phyloP scores from a whole-genome alignment of 495 filamentous ascomycete genomes.

The Tuber brumale region DNA sequence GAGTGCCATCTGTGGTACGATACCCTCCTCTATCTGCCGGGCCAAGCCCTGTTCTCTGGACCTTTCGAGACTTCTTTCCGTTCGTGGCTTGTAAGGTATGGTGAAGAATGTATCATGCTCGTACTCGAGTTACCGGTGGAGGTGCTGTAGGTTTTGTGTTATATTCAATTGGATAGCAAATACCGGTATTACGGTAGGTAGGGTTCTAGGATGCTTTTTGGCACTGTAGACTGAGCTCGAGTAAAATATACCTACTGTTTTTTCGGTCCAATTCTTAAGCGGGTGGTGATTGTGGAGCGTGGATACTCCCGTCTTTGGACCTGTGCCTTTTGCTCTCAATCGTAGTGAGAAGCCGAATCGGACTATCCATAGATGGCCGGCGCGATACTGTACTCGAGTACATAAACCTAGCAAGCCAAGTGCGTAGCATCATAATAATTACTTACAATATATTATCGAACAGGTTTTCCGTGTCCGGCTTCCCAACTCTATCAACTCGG shows the following conservation, averaged over 20 bases:
- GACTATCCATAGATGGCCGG: neutral
- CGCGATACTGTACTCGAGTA: neutral
- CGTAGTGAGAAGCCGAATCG: neutral
- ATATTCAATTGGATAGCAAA: neutral
- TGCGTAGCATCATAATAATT: neutral
- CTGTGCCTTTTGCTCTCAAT: neutral
- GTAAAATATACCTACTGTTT: neutral
- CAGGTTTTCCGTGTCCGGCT: neutral
- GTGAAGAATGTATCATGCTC: neutral
- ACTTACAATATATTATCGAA: neutral
- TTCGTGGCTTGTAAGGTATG: neutral
- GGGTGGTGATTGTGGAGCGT: neutral
- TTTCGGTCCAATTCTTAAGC: neutral
- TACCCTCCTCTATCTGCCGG: neutral
- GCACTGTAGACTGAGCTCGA: neutral
- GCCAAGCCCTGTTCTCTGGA: neutral
- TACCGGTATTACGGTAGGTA: neutral
- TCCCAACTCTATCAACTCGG: neutral
- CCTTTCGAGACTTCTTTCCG: neutral
- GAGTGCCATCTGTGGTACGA: neutral
- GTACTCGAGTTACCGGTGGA: neutral
- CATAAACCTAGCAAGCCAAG: neutral
- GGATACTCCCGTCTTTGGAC: neutral
- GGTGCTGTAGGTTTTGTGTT: neutral
- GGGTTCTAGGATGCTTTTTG: neutral